phyloP scores from a whole-genome alignment of 148 eudicot genomes.

The Rhododendron vialii region DNA sequence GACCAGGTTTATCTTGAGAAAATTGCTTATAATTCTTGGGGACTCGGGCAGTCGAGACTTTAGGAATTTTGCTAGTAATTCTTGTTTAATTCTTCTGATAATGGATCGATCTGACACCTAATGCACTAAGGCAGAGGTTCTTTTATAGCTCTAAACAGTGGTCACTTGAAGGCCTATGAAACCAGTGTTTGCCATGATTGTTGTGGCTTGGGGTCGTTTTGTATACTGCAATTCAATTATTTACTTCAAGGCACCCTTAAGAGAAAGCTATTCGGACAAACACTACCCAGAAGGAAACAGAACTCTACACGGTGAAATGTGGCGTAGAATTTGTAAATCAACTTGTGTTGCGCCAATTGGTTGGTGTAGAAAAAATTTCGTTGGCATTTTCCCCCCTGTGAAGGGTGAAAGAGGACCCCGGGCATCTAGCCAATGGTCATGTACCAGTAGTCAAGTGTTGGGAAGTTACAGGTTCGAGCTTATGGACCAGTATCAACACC shows the following conservation, averaged over 20 bases:
- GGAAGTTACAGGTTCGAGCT: not conserved
- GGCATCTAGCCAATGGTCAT: not conserved
- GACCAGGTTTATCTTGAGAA: not conserved
- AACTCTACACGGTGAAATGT: not conserved
- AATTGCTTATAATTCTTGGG: not conserved
- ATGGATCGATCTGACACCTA: not conserved
- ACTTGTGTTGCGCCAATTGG: not conserved
- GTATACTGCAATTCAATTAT: not conserved
- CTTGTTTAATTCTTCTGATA: not conserved
- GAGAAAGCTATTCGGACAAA: not conserved
- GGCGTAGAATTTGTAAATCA: not conserved
- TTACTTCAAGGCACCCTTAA: not conserved
- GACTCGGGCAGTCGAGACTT: not conserved
- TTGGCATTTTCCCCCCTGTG: not conserved
- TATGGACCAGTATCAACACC: not conserved
- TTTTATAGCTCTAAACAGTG: not conserved
- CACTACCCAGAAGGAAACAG: not conserved
- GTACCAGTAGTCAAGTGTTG: not conserved
- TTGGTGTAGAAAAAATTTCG: not conserved
- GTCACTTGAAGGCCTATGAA: not conserved
- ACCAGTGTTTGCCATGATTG: not conserved
- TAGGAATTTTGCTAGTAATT: not conserved
- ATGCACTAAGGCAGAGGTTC: not conserved
- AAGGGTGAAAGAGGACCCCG: not conserved
- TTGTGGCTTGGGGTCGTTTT: not conserved